Evolutionary conservation across 2,329 filamentous ascomycete genomes (phyloP).

Genomic region (Pyricularia sp.): DNA sequence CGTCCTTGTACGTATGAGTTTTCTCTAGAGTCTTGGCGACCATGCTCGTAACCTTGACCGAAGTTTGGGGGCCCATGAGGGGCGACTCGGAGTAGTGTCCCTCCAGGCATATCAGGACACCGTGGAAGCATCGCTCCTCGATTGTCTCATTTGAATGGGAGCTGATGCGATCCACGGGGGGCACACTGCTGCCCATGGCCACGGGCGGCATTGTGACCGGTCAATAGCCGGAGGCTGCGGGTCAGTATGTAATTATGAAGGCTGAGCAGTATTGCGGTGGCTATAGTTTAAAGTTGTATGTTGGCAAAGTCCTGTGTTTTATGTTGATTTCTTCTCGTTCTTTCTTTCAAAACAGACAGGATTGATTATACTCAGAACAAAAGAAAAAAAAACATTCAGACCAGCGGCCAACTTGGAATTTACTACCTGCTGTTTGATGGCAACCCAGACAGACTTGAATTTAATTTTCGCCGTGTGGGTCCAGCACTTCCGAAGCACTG

Average conservation of each 20-base stretch:
- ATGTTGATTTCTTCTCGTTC: not conserved
- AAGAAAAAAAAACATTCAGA: not conserved
- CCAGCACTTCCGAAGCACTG: not conserved
- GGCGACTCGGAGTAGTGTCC: slow-evolving; percentile 49
- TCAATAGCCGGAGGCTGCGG: not conserved
- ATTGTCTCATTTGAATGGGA: slow-evolving; percentile 35
- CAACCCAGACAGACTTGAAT: not conserved
- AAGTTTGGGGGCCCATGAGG: slow-evolving; percentile 46
- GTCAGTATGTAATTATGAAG: too few species aligned
- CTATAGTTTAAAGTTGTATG: not conserved
- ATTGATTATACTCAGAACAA: not conserved
- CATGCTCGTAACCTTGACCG: slow-evolving; percentile 45
- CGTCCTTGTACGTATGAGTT: slow-evolving; percentile 51
- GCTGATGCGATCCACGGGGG: slow-evolving; percentile 14
- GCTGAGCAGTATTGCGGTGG: not conserved
- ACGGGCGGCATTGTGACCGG: slow-evolving; percentile 12
- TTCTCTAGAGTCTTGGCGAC: slow-evolving; percentile 53
- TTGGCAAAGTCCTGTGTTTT: not conserved
- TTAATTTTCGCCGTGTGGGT: not conserved
- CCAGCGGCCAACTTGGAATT: not conserved
- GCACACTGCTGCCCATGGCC: slow-evolving; percentile 10
- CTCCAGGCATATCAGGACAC: slow-evolving; percentile 51
- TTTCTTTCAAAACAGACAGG: not conserved
- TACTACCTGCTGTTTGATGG: not conserved
- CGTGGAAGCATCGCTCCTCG: slow-evolving; percentile 54